Percentiles rank a stretch among this genome's conserved stretches.
These are phyloP conservation scores for Lotmaria passim DNA, from an alignment of 208 protist species.

Conservation along the genomic window DNA sequence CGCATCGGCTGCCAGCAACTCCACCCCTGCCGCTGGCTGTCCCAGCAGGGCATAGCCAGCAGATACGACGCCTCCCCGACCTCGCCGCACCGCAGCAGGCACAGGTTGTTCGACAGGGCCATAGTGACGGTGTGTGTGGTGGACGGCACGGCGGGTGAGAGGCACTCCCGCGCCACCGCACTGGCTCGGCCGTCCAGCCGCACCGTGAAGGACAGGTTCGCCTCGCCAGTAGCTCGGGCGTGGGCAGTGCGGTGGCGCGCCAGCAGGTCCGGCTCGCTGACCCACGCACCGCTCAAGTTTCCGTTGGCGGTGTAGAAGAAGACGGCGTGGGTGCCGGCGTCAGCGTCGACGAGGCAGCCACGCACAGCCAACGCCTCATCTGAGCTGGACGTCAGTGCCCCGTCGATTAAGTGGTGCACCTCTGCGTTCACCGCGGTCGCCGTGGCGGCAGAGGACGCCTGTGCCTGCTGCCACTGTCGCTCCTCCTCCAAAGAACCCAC, in stretches of 20 bases:
- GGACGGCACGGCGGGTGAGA: slow-evolving; percentile 38
- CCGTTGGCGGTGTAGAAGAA: slow-evolving; percentile 61
- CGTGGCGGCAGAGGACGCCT: slow-evolving; percentile 12
- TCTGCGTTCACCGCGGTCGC: slow-evolving; percentile 7
- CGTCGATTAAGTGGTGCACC: slow-evolving; percentile 30
- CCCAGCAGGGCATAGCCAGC: slow-evolving; percentile 70
- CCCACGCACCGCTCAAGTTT: slow-evolving; percentile 46
- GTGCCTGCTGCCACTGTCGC: slow-evolving; percentile 11
- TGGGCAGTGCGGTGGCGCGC: slow-evolving; percentile 45
- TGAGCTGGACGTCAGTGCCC: neutral
- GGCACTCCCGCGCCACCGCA: slow-evolving; percentile 7
- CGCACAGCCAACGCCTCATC: slow-evolving; percentile 59
- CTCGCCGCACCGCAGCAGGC: slow-evolving; percentile 55
- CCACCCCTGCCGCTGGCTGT: slow-evolving; percentile 53
- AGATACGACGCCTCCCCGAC: slow-evolving; percentile 46
- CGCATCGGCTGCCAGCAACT: slow-evolving; percentile 39
- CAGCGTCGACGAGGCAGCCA: slow-evolving; percentile 58
- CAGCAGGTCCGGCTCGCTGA: slow-evolving; percentile 75
- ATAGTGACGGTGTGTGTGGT: slow-evolving; percentile 49
- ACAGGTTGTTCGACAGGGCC: slow-evolving; percentile 52
- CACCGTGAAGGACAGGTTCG: slow-evolving; percentile 33
- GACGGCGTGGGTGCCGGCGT: slow-evolving; percentile 71
- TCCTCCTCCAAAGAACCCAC: slow-evolving; percentile 20
- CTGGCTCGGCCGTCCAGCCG: slow-evolving; percentile 29
- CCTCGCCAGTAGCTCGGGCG: neutral